Percentiles rank a stretch among this genome's conserved stretches.
phyloP scores from a whole-genome alignment of 768 basidiomycete genomes.

The Naganishia friedmannii region DNA sequence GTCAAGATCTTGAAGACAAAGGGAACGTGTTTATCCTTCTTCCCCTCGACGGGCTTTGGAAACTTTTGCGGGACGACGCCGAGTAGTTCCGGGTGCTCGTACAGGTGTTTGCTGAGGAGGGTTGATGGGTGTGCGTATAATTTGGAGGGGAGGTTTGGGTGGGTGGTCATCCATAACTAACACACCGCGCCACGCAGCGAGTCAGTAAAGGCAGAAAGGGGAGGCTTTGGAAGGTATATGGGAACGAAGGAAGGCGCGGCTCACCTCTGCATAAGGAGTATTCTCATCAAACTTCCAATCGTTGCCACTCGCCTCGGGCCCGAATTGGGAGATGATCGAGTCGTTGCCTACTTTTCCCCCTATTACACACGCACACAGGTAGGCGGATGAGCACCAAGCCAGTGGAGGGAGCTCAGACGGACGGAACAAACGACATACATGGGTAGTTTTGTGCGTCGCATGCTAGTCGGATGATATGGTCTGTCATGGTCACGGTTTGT shows the following conservation, averaged over 20 bases:
- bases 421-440: conserved; percentile 23
- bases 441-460: conserved; percentile 35
- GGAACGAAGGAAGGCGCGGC: too few species aligned
- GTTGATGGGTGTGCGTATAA: conserved; percentile 28
- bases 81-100: conserved; percentile 29
- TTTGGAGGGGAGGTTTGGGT: conserved; percentile 43
- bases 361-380: background rate
- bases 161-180: conserved; percentile 46
- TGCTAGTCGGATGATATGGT: conserved; percentile 29
- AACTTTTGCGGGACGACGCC: conserved; percentile 35
- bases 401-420: background rate
- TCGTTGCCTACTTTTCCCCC: conserved; percentile 43
- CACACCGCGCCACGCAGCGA: background rate
- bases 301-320: conserved; percentile 34
- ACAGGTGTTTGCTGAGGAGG: conserved; percentile 26
- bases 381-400: background rate
- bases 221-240: too few species aligned
- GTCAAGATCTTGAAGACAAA: conserved; percentile 48
- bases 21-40: conserved; percentile 37
- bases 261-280: conserved; percentile 41
- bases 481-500: background rate
- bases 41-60: conserved; percentile 31
- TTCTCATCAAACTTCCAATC: conserved; percentile 35
- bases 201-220: background rate
- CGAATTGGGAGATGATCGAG: conserved; percentile 36